A percentile compares a stretch with the other conserved stretches of the same genome.
phyloP scores from a whole-genome alignment of 2,329 filamentous ascomycete species.

The Diaporthe humulicola region DNA sequence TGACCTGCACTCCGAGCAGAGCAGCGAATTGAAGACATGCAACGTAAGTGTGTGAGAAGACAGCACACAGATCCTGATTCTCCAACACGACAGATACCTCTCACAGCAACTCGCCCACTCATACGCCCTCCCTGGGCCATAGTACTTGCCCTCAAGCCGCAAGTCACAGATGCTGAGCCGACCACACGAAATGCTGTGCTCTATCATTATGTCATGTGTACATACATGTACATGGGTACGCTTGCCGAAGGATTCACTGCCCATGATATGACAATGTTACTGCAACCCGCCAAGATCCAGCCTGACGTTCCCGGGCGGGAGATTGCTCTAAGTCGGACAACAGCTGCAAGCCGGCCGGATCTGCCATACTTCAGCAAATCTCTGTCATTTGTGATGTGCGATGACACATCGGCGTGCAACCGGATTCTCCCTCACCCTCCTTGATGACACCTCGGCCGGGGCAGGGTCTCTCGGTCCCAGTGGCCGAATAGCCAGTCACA shows the following conservation, averaged over 20 bases:
- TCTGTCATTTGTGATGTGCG: slow-evolving; percentile 38
- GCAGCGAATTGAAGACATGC: background rate
- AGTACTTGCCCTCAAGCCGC: background rate
- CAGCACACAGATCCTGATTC: background rate
- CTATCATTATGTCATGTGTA: background rate
- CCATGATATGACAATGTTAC: background rate
- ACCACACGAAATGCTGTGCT: background rate
- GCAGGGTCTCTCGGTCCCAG: background rate
- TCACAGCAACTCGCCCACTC: background rate
- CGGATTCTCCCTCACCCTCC: slow-evolving; percentile 31
- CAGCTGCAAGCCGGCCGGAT: slow-evolving; percentile 33
- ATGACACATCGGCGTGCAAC: slow-evolving; percentile 38
- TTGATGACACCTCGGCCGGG: slow-evolving; percentile 9
- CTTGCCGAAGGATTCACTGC: background rate
- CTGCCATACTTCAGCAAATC: slow-evolving; percentile 40
- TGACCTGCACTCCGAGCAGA: background rate
- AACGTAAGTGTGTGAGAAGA: background rate
- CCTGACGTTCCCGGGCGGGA: slow-evolving; percentile 17
- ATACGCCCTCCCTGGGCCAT: background rate
- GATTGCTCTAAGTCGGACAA: slow-evolving; percentile 21
- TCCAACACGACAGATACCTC: background rate
- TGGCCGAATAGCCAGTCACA: background rate
- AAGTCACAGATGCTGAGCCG: background rate
- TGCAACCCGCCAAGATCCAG: background rate
- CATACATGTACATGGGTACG: slow-evolving; percentile 3